Evolutionary conservation across 1,284 basidiomycete genomes (phyloP), one percentile per base, ranked within the genome.

Genomic region (Ustilago loliicola): DNA sequence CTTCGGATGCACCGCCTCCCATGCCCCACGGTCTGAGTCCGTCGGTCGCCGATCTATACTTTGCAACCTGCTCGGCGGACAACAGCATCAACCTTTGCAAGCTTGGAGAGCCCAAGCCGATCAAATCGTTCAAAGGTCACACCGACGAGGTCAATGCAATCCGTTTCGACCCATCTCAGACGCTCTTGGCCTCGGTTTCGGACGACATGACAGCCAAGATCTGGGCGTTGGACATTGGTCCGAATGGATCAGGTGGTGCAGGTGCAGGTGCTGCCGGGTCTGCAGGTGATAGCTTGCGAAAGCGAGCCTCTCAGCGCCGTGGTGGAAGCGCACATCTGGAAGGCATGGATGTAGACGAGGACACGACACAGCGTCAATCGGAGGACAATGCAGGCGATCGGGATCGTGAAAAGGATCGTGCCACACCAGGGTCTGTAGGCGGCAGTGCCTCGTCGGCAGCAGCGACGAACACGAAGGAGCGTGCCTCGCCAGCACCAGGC

Each of bases 131-230:
- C 64, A 65, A 72, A 53, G 81, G 84, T 19, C 85, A 86, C 61
- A 73, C 78, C 6, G 85, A 86, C 67, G 85, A 86, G 67, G 84
- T 86, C 58, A 86, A 86, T 53, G 78, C 83, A 9, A 81, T 86
- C 51, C 81, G 81, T 25, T 83, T 86, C 52, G 84, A 86, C 61
- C 79, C 83, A 15, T 83, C 83, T 15, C 81, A 82, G 57, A 84
- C 84, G 58, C 77, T 85, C 7, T 63, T 86, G 25, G 85, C 85
- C 3, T 80, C 77, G 9, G 85, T 80, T 0, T 85, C 84, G 9
- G 85, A 86, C 60, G 85, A 86, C 67, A 69, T 45, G 9, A 81
- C 82, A 1, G 81, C 79, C 34, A 77, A 79, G 61, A 80, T 86
- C 38, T 86, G 84, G 84, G 66, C 74, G 5, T 48, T 86, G 10